Conservation (phyloP, 805 yeast species). For the Alloascoidea africana region DNA sequence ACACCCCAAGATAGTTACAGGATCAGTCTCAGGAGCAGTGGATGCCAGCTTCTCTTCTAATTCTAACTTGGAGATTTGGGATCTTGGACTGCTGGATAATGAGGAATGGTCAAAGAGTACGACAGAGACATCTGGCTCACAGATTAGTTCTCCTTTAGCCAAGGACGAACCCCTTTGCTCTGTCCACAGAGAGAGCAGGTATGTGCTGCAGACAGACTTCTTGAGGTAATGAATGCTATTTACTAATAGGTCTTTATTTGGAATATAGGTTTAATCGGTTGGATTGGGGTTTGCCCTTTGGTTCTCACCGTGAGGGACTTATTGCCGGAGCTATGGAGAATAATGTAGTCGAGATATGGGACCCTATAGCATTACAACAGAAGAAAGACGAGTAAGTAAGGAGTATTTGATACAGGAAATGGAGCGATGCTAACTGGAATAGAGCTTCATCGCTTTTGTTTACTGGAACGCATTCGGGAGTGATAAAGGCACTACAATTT, state of each 20-base stretch:
- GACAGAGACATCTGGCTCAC: constrained; percentile 14
- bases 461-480: constrained; percentile 50
- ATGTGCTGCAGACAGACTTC: too few relatives aligned
- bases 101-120: too few relatives aligned
- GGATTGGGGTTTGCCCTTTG: constrained; percentile 62
- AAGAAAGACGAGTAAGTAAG: constrained; percentile 25
- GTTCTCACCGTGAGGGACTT: constrained; percentile 31
- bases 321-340: constrained; percentile 86
- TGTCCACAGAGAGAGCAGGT: too few relatives aligned
- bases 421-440: too few relatives aligned
- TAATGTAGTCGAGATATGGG: constrained; percentile 71
- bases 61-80: constrained; percentile 70
- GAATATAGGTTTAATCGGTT: constrained; percentile 60
- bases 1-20: constrained; percentile 68
- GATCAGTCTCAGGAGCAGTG: constrained; percentile 92
- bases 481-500: constrained; percentile 63
- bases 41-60: constrained; percentile 75
- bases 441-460: constrained; percentile 30
- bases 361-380: constrained; percentile 33
- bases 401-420: too few relatives aligned
- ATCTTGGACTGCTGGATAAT: constrained; percentile 26
- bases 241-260: too few relatives aligned
- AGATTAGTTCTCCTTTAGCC: constrained; percentile 28
- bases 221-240: too few relatives aligned
- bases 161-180: too few relatives aligned